A percentile compares a stretch with the other conserved stretches of the same genome.
phyloP scores from a whole-genome alignment of 768 basidiomycete genomes.

The Chalciporus sphaerocephalus region DNA sequence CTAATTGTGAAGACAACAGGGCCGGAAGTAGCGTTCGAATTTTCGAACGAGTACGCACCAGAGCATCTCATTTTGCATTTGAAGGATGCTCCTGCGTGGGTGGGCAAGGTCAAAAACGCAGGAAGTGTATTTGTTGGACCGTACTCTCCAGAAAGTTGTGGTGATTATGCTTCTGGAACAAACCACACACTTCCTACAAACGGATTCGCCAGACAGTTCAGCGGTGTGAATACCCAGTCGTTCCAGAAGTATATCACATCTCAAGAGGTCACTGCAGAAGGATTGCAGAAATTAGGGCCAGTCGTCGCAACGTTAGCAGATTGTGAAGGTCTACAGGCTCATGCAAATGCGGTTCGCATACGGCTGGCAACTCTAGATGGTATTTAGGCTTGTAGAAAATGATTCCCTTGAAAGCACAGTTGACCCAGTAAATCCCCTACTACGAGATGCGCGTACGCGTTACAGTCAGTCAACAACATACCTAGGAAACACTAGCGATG shows the following conservation, averaged over 20 bases:
- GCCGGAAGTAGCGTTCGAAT: conserved; percentile 73
- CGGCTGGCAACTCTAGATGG: conserved; percentile 42
- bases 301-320: conserved; percentile 86
- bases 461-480: background rate
- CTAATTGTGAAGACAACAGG: conserved; percentile 73
- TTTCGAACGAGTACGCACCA: conserved; percentile 97
- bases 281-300: conserved; percentile 77
- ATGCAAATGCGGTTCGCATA: conserved; percentile 93
- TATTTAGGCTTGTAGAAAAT: background rate
- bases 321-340: conserved; percentile 91
- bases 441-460: background rate
- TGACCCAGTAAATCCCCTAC: background rate
- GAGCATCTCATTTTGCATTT: conserved; percentile 96
- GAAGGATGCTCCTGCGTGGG: conserved; percentile 58
- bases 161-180: conserved; percentile 97
- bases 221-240: conserved; percentile 92
- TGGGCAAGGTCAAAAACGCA: conserved; percentile 78
- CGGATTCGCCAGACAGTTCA: conserved; percentile 96
- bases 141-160: conserved; percentile 95
- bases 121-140: conserved; percentile 96
- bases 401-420: background rate
- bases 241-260: conserved; percentile 99
- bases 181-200: conserved; percentile 98
- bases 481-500: conserved; percentile 11
- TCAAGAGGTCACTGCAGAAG: conserved; percentile 81